A percentile compares a stretch with the other conserved stretches of the same genome.
Evolutionary conservation across 2,329 filamentous ascomycete genomes (phyloP).

Genomic region (Lecanosticta acicola): DNA sequence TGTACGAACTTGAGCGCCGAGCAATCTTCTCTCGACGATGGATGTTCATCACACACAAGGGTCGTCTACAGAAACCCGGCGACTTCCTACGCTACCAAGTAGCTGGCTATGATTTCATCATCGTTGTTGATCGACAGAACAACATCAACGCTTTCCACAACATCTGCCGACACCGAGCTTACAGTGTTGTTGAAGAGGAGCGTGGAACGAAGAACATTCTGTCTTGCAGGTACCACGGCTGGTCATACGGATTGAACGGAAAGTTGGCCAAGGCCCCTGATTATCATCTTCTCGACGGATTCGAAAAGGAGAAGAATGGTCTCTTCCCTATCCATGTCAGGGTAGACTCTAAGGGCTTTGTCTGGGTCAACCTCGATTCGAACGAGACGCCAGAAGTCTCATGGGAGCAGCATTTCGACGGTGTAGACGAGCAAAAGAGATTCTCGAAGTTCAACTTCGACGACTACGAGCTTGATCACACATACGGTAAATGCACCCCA

Average conservation of each 20-base stretch:
- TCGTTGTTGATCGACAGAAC: conserved; percentile 17
- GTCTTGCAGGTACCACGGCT: conserved; percentile 57
- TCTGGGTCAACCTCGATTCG: conserved; percentile 53
- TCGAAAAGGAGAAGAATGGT: conserved; percentile 51
- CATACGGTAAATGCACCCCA: conserved; percentile 6
- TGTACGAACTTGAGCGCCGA: conserved; percentile 43
- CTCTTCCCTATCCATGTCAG: conserved; percentile 52
- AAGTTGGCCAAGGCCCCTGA: conserved; percentile 55
- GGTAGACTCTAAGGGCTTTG: conserved; percentile 49
- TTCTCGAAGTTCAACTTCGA: conserved; percentile 46
- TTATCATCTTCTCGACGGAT: conserved; percentile 51
- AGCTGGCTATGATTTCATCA: conserved; percentile 22
- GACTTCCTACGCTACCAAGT: conserved; percentile 23
- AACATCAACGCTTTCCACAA: conserved; percentile 40
- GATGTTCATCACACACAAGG: conserved; percentile 30
- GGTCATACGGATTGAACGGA: conserved; percentile 55
- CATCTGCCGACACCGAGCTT: conserved; percentile 47
- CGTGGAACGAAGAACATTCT: conserved; percentile 49
- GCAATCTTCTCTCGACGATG: conserved; percentile 39
- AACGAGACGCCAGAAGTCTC: conserved; percentile 39
- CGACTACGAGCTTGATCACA: conserved; percentile 53
- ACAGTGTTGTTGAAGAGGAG: conserved; percentile 50
- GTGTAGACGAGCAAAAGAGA: conserved; percentile 42
- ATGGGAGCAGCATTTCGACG: conserved; percentile 50
- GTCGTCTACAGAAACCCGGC: conserved; percentile 23